Percentiles rank a stretch among this genome's conserved stretches.
These are phyloP conservation scores for Tetrahymena elliotti DNA, from an alignment of 73 alveolate species.

Conservation along the genomic window DNA sequence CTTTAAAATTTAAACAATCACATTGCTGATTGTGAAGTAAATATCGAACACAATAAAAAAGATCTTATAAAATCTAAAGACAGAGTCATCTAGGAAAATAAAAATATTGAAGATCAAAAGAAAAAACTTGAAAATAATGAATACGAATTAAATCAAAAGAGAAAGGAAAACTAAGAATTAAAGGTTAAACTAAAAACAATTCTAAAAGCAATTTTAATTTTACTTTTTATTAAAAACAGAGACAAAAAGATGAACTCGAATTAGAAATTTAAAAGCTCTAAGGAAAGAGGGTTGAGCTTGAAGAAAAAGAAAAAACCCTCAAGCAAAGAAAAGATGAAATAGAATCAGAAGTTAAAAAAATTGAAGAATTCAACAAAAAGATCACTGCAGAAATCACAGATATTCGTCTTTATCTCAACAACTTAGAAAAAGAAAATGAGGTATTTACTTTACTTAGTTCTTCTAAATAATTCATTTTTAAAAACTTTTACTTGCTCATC, in stretches of 20 bases:
- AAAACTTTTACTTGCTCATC: too few relatives aligned
- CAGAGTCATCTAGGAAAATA: constrained; percentile 49
- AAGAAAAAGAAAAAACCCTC: constrained; percentile 49
- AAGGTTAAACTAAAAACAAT: constrained; percentile 21
- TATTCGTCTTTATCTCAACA: constrained; percentile 28
- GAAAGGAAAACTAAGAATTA: constrained; percentile 32
- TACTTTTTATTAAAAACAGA: background rate
- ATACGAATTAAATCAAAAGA: constrained; percentile 38
- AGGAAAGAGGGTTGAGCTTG: constrained; percentile 38
- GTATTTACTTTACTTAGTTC: too few relatives aligned
- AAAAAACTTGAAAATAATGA: constrained; percentile 36
- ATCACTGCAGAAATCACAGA: constrained; percentile 46
- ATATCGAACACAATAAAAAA: constrained; percentile 34
- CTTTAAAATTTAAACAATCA: constrained; percentile 11
- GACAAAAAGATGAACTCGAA: constrained; percentile 43
- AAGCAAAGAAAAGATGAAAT: constrained; percentile 38
- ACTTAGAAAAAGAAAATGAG: constrained; percentile 34
- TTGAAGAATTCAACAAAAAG: constrained; percentile 16
- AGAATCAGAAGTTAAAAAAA: constrained; percentile 13
- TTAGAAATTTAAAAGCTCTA: constrained; percentile 29
- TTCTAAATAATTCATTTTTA: too few relatives aligned
- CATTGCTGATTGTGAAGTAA: constrained; percentile 22
- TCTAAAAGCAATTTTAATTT: background rate
- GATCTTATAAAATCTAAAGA: constrained; percentile 52
- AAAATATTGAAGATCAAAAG: constrained; percentile 58